Evolutionary conservation across 192 early-diverging fungal species (phyloP).

Genomic region (Coemansia sp.): DNA sequence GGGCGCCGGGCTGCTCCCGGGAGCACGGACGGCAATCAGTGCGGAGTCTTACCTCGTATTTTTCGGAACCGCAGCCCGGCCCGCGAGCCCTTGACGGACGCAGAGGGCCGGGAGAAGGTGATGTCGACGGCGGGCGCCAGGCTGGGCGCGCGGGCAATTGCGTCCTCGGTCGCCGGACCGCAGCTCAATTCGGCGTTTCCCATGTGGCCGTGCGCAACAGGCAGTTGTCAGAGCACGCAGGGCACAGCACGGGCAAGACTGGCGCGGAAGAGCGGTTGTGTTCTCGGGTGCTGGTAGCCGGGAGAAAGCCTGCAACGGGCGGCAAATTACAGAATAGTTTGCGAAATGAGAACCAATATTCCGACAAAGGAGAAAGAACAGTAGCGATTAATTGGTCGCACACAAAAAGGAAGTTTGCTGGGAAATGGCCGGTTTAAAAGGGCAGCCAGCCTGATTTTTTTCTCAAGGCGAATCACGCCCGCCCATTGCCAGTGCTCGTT

Average conservation of each 20-base stretch:
- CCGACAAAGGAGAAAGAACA: not conserved
- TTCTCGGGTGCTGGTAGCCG: not conserved
- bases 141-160: constrained; percentile 33
- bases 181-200: constrained; percentile 22
- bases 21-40: not conserved
- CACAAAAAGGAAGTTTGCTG: not conserved
- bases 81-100: constrained; percentile 31
- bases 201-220: constrained; percentile 13
- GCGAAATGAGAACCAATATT: not conserved
- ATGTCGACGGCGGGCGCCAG: constrained; percentile 51
- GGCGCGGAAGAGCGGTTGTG: not conserved
- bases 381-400: not conserved
- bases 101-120: constrained; percentile 45
- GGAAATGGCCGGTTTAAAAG: not conserved
- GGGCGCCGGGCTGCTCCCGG: not conserved
- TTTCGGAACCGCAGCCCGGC: constrained; percentile 38
- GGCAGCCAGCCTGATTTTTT: not conserved
- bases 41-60: constrained; percentile 29
- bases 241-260: not conserved
- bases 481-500: not conserved
- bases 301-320: not conserved
- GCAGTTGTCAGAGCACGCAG: not conserved
- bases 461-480: not conserved
- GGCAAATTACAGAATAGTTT: not conserved
- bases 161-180: constrained; percentile 23